Evolutionary conservation across 2,329 filamentous ascomycete genomes (phyloP), one percentile per base, ranked within the genome.

Genomic region (Exophiala xenobiotica): DNA sequence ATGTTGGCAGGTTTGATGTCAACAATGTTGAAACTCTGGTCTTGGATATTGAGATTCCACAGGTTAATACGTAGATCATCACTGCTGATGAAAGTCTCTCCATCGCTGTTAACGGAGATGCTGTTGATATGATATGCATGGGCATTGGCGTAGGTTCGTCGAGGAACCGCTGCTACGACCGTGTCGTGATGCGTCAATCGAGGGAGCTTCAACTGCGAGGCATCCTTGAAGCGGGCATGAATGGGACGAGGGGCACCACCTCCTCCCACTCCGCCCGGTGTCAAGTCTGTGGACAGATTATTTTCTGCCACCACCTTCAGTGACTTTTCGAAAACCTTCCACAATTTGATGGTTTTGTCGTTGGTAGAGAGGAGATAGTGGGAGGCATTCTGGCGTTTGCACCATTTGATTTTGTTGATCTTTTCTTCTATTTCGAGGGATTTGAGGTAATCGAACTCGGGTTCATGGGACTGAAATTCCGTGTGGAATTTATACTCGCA

Each of bases 351-450:
- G 35, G 93, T 99, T 79, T 99, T 99, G 78, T 99, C 93, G 70
- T 99, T 99, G 64, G 93, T 99, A 37, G 93, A 97, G 51, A 99
- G 83, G 46, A 99, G 83, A 72, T 96, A 99, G 76, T 99, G 93
- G 49, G 93, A 97, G 56, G 92, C 88, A 78, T 99, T 99, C 74
- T 97, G 92, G 74, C 93, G 86, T 68, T 88, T 86, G 73, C 93
- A 99, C 93, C 93, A 99, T 74, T 97, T 99, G 77, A 99, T 99
- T 80, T 99, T 99, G 81, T 99, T 99, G 81, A 99, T 99, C 78
- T 99, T 99, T 75, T 99, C 93, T 80, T 99, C 93, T 68, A 99
- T 99, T 74, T 99, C 93, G 64, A 99, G 81, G 26, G 93, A 99
- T 75, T 99, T 99, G 61, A 99, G 83, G 71, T 99, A 99, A 73